phyloP scores from a whole-genome alignment of 352 stramenopile genomes.

The Globisporangium viniferum region DNA sequence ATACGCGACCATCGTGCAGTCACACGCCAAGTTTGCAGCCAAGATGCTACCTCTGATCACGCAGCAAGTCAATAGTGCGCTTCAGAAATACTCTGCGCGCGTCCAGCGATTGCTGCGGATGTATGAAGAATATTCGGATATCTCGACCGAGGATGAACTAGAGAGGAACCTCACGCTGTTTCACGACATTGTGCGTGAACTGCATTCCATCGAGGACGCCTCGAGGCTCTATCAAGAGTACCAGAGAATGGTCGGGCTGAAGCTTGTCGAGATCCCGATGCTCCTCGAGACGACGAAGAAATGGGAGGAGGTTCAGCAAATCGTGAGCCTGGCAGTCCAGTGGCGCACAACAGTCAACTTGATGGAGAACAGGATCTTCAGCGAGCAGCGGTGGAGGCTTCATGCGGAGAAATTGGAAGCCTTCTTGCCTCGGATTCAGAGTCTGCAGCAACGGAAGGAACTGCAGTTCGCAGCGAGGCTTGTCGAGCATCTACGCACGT shows the following conservation, averaged over 20 bases:
- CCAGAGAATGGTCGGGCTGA: slow-evolving; percentile 64
- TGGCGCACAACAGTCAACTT: slow-evolving; percentile 39
- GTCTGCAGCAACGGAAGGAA: slow-evolving; percentile 26
- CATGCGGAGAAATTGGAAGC: slow-evolving; percentile 35
- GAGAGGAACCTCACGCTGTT: slow-evolving; percentile 45
- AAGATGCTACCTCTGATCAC: slow-evolving; percentile 70
- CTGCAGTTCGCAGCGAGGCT: slow-evolving; percentile 38
- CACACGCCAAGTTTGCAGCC: slow-evolving; percentile 55
- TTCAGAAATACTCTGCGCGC: slow-evolving; percentile 50
- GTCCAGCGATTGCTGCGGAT: slow-evolving; percentile 49
- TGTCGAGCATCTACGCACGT: slow-evolving; percentile 28
- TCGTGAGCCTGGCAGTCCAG: slow-evolving; percentile 43
- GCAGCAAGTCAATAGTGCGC: slow-evolving; percentile 53
- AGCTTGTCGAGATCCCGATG: slow-evolving; percentile 51
- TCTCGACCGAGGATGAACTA: slow-evolving; percentile 59
- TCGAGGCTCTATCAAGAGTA: slow-evolving; percentile 66
- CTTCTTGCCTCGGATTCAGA: slow-evolving; percentile 35
- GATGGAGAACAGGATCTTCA: slow-evolving; percentile 73
- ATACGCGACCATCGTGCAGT: slow-evolving; percentile 43
- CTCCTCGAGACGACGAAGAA: slow-evolving; percentile 36
- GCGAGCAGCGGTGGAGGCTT: slow-evolving; percentile 49
- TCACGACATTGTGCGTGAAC: slow-evolving; percentile 47
- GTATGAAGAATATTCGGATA: slow-evolving; percentile 45
- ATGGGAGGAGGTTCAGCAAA: slow-evolving; percentile 59
- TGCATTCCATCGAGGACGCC: slow-evolving; percentile 47